Base-by-base conservation (phyloP, 139 green algal species). In the Tetraselmis chui region DNA sequence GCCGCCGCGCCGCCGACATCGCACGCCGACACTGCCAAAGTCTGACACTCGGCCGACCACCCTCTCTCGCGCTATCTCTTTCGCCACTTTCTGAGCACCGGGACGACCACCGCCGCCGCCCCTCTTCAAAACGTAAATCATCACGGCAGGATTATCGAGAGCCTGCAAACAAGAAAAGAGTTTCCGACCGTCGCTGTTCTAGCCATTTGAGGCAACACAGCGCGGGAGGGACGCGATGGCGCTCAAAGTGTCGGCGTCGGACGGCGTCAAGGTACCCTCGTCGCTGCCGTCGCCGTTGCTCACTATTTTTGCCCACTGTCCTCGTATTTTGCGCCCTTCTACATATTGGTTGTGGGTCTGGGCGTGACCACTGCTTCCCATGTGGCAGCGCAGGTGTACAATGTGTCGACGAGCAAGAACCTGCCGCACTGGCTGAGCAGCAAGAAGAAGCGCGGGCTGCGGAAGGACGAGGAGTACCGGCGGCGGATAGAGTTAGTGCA, bases 401-500 rank as follows among this genome's bases (percentile, higher is more conserved):
- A 95, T 77, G 89, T 99, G 1, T 87, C 91, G n/a, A 91, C 89
- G 27, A 91, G 92, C 80, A 96, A 97, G 85, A 93, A 82, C 28
- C 32, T 97, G 77, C 96, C 96, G 2, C 81, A 94, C 25, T 99
- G 96, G 96, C 80, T 98, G 26, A 90, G 87, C 0, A 94, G 97
- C 75, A 93, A 93, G 78, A 97, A 98, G 85, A 96, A 95, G 83
- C 86, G 89, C 25, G 89, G 88, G 1, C 88, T 97, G 26, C 84
- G 87, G 2, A 98, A 95, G 80, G 93, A 98, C 76, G 94, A 95
- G 5, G 91, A 93, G 58, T 97, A 94, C 83, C 83, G 89, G 25
- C 86, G 92, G 2, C 88, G 92, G 0, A 88, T 98, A 32, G 96
- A 99, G 87, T 91, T 99, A 26, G 81, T 99, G 5, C 94, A 98